These are phyloP conservation scores for Suhomyces sp. DNA, from an alignment of 805 yeast genomes.

Conservation along the genomic window DNA sequence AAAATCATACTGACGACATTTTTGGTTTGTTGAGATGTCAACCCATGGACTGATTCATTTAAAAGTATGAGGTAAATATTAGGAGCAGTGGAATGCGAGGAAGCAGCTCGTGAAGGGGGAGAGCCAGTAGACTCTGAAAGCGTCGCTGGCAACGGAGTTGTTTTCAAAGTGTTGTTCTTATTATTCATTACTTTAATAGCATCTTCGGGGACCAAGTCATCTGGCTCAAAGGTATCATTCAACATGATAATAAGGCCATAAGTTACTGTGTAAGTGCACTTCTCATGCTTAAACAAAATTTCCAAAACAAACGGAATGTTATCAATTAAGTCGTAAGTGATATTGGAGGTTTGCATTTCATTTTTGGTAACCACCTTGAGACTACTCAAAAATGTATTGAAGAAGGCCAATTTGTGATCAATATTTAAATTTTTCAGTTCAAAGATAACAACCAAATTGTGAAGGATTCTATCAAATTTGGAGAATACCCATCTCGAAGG, in stretches of 20 bases:
- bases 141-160: too few species aligned
- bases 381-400: slow-evolving; percentile 24
- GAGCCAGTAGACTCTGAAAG: too few species aligned
- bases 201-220: slow-evolving; percentile 4
- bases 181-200: slow-evolving; percentile 5
- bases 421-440: slow-evolving; percentile 21
- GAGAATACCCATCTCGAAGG: slow-evolving; percentile 35
- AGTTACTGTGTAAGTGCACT: slow-evolving; percentile 18
- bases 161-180: too few species aligned
- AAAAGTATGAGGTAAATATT: slow-evolving; percentile 15
- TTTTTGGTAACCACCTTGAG: slow-evolving; percentile 30
- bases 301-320: slow-evolving; percentile 27
- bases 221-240: slow-evolving; percentile 34
- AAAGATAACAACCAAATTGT: slow-evolving; percentile 22
- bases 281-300: slow-evolving; percentile 18
- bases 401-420: slow-evolving; percentile 24
- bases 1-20: slow-evolving; percentile 15
- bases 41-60: slow-evolving; percentile 7
- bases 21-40: slow-evolving; percentile 12
- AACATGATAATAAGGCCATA: slow-evolving; percentile 26
- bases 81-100: too few species aligned
- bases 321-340: slow-evolving; percentile 33
- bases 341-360: slow-evolving; percentile 28
- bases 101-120: too few species aligned
- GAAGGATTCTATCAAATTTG: slow-evolving; percentile 31